phyloP scores from a whole-genome alignment of 805 yeast genomes.

The Starmerella sirachaensis region DNA sequence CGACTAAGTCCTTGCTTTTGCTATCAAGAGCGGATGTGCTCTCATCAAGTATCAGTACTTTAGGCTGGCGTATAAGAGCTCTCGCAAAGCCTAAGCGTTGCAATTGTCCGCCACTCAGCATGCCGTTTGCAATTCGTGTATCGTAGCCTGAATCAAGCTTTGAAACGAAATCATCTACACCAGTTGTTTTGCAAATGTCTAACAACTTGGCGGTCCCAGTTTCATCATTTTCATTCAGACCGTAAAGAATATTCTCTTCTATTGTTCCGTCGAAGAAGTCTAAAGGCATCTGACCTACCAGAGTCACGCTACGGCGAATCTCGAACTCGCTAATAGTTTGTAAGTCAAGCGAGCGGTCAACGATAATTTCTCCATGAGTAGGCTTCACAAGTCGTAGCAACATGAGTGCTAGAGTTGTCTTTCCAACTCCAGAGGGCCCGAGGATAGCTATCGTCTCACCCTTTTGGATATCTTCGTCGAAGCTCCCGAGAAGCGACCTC shows the following conservation, averaged over 20 bases:
- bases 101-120: constrained; percentile 81
- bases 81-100: constrained; percentile 79
- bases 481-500: constrained; percentile 30
- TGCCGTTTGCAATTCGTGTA: constrained; percentile 40
- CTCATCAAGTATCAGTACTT: constrained; percentile 63
- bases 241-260: constrained; percentile 43
- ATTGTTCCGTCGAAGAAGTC: constrained; percentile 62
- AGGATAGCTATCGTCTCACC: constrained; percentile 53
- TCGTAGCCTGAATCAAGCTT: constrained; percentile 45
- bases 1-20: constrained; percentile 41
- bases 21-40: constrained; percentile 81
- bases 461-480: constrained; percentile 34
- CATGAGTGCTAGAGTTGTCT: constrained; percentile 59
- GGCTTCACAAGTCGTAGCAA: constrained; percentile 43
- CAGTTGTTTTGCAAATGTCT: constrained; percentile 33
- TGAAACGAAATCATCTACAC: constrained; percentile 43
- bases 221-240: constrained; percentile 1
- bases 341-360: constrained; percentile 39
- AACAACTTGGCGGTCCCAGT: not conserved
- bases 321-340: constrained; percentile 34
- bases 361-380: constrained; percentile 31
- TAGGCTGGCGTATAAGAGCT: constrained; percentile 58
- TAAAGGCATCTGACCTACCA: constrained; percentile 65
- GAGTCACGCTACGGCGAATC: constrained; percentile 44
- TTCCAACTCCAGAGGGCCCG: constrained; percentile 88